Conservation (phyloP, 2,329 filamentous ascomycete genomes). For the Exophiala alcalophila region DNA sequence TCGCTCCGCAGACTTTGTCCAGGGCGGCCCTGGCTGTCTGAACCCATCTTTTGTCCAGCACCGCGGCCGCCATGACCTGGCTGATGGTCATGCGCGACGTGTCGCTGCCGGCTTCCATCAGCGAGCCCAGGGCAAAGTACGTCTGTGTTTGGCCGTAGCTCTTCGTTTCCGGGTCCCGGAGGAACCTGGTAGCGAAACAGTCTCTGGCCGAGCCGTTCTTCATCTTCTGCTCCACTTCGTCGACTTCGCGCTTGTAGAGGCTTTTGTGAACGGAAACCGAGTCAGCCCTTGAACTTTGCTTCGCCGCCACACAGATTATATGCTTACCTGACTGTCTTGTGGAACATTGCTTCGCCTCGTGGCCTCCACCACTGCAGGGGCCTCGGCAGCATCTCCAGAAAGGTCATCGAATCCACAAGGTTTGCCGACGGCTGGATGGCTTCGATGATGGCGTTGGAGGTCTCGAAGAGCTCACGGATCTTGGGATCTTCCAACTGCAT, state of each 20-base stretch:
- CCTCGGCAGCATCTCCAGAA: conserved; percentile 45
- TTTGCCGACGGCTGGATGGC: conserved; percentile 39
- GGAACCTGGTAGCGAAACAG: conserved; percentile 37
- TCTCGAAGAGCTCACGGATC: conserved; percentile 36
- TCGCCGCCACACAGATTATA: background rate
- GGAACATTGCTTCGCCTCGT: conserved; percentile 39
- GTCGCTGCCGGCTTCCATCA: conserved; percentile 51
- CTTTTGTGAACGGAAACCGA: conserved; percentile 12
- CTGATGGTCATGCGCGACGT: conserved; percentile 50
- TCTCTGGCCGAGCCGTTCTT: conserved; percentile 36
- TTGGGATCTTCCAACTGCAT: conserved; percentile 35
- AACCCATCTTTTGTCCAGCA: conserved; percentile 47
- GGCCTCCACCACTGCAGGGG: conserved; percentile 46
- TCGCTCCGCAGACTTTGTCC: conserved; percentile 38
- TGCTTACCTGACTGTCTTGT: conserved; percentile 31
- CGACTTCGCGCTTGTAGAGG: conserved; percentile 30
- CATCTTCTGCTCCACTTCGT: conserved; percentile 26
- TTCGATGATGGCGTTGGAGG: conserved; percentile 39
- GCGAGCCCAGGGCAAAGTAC: conserved; percentile 38
- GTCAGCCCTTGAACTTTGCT: background rate
- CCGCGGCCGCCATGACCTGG: conserved; percentile 50
- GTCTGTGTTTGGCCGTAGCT: conserved; percentile 40
- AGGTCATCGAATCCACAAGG: conserved; percentile 48
- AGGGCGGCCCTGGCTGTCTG: conserved; percentile 44
- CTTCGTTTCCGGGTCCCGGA: conserved; percentile 33